phyloP scores from a whole-genome alignment of 768 basidiomycete species.

The Phylloporus sp. region DNA sequence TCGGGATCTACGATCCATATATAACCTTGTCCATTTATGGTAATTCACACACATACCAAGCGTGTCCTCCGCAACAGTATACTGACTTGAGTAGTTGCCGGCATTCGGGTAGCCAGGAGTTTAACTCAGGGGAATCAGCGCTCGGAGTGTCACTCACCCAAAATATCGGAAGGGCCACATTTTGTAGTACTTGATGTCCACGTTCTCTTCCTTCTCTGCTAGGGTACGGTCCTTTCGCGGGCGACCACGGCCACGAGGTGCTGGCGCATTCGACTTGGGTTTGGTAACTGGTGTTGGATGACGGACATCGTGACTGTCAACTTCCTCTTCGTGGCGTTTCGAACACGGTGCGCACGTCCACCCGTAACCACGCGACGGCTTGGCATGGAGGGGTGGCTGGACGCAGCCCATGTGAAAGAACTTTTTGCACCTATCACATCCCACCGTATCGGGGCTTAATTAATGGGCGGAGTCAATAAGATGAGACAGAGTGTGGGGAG shows the following conservation, averaged over 20 bases:
- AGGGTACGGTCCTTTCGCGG: slow-evolving; percentile 72
- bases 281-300: slow-evolving; percentile 51
- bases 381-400: slow-evolving; percentile 83
- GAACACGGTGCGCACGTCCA: slow-evolving; percentile 98
- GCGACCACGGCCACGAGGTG: slow-evolving; percentile 67
- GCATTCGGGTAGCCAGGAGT: slow-evolving; percentile 9
- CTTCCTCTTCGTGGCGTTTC: slow-evolving; percentile 79
- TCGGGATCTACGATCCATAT: slow-evolving; percentile 70
- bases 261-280: slow-evolving; percentile 68
- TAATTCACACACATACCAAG: slow-evolving; percentile 51
- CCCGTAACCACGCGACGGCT: slow-evolving; percentile 93
- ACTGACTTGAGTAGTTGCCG: slow-evolving; percentile 49
- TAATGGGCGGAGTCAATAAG: slow-evolving; percentile 23
- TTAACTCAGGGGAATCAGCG: background rate
- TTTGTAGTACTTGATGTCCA: slow-evolving; percentile 79
- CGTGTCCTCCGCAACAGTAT: slow-evolving; percentile 90
- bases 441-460: slow-evolving; percentile 74
- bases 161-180: slow-evolving; percentile 97
- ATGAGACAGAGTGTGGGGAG: slow-evolving; percentile 9
- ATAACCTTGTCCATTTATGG: slow-evolving; percentile 19
- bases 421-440: slow-evolving; percentile 87
- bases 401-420: slow-evolving; percentile 96
- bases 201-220: slow-evolving; percentile 73
- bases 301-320: slow-evolving; percentile 70
- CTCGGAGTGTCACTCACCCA: slow-evolving; percentile 55